Evolutionary conservation across 2,329 filamentous ascomycete genomes (phyloP).

Genomic region (Phyllosticta citriasiana): DNA sequence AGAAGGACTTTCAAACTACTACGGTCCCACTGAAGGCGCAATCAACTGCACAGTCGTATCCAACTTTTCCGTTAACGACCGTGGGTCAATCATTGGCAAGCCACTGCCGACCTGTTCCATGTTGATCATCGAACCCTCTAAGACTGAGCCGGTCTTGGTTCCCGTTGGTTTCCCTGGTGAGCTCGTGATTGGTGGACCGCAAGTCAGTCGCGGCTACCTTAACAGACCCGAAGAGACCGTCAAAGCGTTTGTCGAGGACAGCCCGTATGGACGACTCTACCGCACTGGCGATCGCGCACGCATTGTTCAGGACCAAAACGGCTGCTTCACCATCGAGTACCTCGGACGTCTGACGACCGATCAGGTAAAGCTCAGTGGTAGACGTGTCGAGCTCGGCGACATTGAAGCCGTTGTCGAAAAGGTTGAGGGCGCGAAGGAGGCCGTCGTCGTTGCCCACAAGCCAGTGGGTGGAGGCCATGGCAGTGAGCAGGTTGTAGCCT

Average conservation of each 20-base stretch:
- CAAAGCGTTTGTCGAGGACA: constrained; percentile 24
- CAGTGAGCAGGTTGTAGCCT: constrained; percentile 6
- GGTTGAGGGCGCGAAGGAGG: constrained; percentile 38
- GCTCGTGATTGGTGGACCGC: constrained; percentile 64
- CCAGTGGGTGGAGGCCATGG: constrained; percentile 13
- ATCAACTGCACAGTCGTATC: constrained; percentile 73
- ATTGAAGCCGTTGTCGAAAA: constrained; percentile 13
- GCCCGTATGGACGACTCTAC: constrained; percentile 53
- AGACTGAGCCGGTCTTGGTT: constrained; percentile 23
- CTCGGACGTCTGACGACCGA: constrained; percentile 64
- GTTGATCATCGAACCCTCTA: constrained; percentile 46
- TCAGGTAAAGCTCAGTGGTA: constrained; percentile 73
- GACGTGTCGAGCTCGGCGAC: constrained; percentile 63
- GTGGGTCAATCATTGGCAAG: constrained; percentile 66
- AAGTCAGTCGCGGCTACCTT: constrained; percentile 66
- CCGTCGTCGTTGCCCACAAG: constrained; percentile 22
- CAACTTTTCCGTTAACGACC: constrained; percentile 46
- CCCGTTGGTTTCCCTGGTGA: constrained; percentile 45
- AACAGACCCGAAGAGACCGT: constrained; percentile 50
- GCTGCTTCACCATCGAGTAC: constrained; percentile 57
- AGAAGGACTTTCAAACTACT: constrained; percentile 63
- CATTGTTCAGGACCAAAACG: constrained; percentile 44
- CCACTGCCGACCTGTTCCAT: constrained; percentile 67
- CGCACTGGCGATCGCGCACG: constrained; percentile 67
- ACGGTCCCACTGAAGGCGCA: constrained; percentile 77